These are phyloP conservation scores for Tylopilus subfusipes DNA, from an alignment of 768 basidiomycete species.

Conservation along the genomic window DNA sequence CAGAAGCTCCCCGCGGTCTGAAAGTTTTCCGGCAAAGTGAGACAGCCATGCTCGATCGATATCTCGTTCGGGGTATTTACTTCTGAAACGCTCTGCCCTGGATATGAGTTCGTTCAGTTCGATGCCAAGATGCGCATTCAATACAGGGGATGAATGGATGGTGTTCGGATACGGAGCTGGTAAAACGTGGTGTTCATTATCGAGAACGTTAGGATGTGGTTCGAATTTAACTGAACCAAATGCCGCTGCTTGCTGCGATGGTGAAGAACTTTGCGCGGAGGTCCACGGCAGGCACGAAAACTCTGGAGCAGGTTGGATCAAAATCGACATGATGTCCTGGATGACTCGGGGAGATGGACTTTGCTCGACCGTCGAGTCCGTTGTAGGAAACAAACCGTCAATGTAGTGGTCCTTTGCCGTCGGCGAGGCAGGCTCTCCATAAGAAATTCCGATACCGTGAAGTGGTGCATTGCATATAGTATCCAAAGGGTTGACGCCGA, in stretches of 20 bases:
- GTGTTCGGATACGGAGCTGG: constrained; percentile 2
- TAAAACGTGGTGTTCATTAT: neutral
- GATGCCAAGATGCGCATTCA: constrained; percentile 64
- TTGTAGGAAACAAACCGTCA: neutral
- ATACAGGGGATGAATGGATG: constrained; percentile 42
- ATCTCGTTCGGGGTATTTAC: constrained; percentile 51
- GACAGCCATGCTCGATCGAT: constrained; percentile 65
- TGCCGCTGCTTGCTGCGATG: neutral
- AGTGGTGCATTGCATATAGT: constrained; percentile 24
- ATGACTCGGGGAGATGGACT: constrained; percentile 29
- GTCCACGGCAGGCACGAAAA: constrained; percentile 7
- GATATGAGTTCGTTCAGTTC: constrained; percentile 49
- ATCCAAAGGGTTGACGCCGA: constrained; percentile 41
- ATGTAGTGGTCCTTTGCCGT: neutral
- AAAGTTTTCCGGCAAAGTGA: constrained; percentile 64
- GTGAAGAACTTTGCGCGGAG: neutral
- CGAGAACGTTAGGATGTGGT: neutral
- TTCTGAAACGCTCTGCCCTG: constrained; percentile 52
- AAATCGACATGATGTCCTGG: constrained; percentile 31
- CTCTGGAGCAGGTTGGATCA: constrained; percentile 18
- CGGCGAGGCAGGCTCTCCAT: neutral
- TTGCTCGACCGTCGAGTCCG: constrained; percentile 3
- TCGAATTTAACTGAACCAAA: neutral
- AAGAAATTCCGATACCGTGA: neutral
- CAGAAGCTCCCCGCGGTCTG: constrained; percentile 51